Base-by-base conservation (phyloP, 2,329 filamentous ascomycete genomes). In the Aspergillus persii region DNA sequence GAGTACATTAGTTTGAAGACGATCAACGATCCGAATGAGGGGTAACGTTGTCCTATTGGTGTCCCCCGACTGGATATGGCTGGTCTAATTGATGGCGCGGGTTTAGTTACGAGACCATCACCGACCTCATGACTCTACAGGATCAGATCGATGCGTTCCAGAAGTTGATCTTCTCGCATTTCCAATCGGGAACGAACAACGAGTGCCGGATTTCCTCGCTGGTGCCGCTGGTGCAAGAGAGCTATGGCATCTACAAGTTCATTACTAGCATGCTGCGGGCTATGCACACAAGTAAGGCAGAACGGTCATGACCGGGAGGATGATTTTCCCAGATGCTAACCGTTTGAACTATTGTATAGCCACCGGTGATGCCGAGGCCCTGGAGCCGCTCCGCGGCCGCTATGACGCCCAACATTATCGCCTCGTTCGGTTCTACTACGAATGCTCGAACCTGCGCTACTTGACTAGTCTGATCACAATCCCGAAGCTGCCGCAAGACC, bases 241-340 rank as follows among this genome's bases (percentile, higher is more conserved):
- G 92, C 74, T 99, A 98, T 77, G 95, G 95, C 51, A 98, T 99
- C 68, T 99, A 99, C 83, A 98, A 98, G 78, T 99, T 99, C 75
- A 93, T 97, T 65, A 99, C 95, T 0, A 99, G 95, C 89, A 99
- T 99, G 95, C 79, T 99, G 62, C 87, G 95, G 57, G 95, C 95
- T 15, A 97, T 99, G 93, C 94, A 99, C 75, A 94, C 91, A 2
- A 92, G 90, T 93, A 81, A 72, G 88, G 88, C 15, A 2, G 27
- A 27, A 12, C 18, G 30, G 4, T 27, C 9, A 23, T 23, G 18
- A 1, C 44, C 4, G 9, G 9, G 23, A 12, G 4, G 12, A 23
- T 18, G 4, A 12, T 9, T 15, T 50, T 23, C 41, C 41, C 27
- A 27, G 7, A 29, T 18, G 48, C 57, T 66, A 61, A 67, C 30